Evolutionary conservation across 495 filamentous ascomycete genomes (phyloP), one percentile per base, ranked within the genome.

Genomic region (Aspergillus haitiensis): DNA sequence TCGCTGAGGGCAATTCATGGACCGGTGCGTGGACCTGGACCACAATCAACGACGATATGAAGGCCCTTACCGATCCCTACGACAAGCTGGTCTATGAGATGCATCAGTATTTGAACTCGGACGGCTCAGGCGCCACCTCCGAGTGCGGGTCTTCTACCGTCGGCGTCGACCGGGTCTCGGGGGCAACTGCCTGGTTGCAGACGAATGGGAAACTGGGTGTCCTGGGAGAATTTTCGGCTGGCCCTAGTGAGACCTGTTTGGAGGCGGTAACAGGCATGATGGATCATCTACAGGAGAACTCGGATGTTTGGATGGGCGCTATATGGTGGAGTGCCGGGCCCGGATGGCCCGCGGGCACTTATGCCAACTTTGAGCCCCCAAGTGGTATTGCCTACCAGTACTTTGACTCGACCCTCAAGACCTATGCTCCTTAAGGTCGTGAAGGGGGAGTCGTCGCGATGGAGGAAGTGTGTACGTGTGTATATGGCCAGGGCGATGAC

Each of bases 151-250:
- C 80, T 51, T 57, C 67, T 27, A 87, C 85, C 10, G 85, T 90
- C 64, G 87, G 88, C 47, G 61, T 67, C n/a, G 86, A 90, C 72
- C 81, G 88, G 3, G 64, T 92, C 39, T 66, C 77, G 21, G 79
- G 74, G 7, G 88, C 89, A 8, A 91, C 89, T 3, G 67, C 73
- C 31, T 92, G 89, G 88, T 75, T 91, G 59, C 81, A 85, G 70
- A 67, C 73, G 12, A 89, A 91, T 74, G 71, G 72, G 62, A 90
- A 90, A 78, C 78, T 78, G 64, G 88, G 78, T 21, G 71, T 91
- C 58, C 68, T 92, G 37, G 88, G 89, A 31, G 88, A 91, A 74
- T 87, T 87, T 52, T 88, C 87, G 10, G 88, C 83, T 49, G 88
- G 87, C 27, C 75, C 81, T 55, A 91, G 90, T 69, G 63, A 77